phyloP scores from a whole-genome alignment of 345 rosid genomes.

The Acer yangbiense region DNA sequence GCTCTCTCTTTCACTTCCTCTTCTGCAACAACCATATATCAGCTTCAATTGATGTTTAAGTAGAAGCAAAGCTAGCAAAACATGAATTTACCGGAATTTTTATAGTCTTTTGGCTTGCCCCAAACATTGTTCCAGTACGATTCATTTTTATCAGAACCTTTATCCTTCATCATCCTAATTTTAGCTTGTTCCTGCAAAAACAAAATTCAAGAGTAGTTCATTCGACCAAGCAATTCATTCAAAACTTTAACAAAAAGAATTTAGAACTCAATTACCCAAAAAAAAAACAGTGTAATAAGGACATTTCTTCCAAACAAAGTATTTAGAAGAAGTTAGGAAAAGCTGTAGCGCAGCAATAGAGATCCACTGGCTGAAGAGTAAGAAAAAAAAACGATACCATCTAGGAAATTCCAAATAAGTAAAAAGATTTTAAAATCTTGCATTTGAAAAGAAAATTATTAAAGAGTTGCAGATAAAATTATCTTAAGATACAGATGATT shows the following conservation, averaged over 20 bases:
- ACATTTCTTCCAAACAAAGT: neutral
- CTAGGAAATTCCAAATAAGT: neutral
- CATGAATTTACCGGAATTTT: constrained; percentile 52
- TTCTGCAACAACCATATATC: constrained; percentile 47
- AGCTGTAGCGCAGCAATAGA: neutral
- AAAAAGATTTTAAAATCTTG: neutral
- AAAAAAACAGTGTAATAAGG: neutral
- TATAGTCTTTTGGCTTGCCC: constrained; percentile 53
- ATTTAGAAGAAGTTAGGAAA: too few species aligned
- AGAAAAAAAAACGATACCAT: neutral
- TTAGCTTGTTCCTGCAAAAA: constrained; percentile 69
- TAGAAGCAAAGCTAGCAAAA: neutral
- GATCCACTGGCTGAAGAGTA: neutral
- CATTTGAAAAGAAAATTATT: neutral
- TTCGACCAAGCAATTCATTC: neutral
- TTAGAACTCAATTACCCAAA: neutral
- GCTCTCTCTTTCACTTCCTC: constrained; percentile 81
- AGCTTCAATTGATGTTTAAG: constrained; percentile 3
- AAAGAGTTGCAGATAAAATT: neutral
- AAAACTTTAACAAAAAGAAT: neutral
- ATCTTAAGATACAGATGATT: constrained; percentile 19
- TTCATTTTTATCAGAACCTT: constrained; percentile 44
- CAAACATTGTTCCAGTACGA: constrained; percentile 79
- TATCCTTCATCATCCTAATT: constrained; percentile 68
- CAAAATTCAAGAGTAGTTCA: neutral